Evolutionary conservation across 257 asterid species (phyloP).

Genomic region (Solanum peruvianum): DNA sequence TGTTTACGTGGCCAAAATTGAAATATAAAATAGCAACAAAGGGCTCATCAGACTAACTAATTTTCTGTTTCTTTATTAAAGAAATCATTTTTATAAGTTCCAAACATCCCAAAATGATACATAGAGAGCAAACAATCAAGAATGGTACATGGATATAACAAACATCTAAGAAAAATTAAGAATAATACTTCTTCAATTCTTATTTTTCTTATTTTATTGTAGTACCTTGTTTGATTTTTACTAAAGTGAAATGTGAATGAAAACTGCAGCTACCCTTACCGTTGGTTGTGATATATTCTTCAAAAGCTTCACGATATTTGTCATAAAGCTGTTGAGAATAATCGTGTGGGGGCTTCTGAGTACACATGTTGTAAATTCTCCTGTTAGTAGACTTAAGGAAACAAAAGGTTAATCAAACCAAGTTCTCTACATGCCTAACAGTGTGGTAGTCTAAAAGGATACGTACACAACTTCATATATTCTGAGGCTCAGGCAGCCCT

Average conservation of each 20-base stretch:
- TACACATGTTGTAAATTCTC: conserved; percentile 93
- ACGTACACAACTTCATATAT: conserved; percentile 91
- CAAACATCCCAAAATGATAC: not conserved
- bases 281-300: conserved; percentile 64
- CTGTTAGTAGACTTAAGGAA: conserved; percentile 28
- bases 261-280: conserved; percentile 26
- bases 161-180: not conserved
- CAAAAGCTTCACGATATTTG: conserved; percentile 71
- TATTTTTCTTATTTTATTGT: not conserved
- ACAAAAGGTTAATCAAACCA: conserved; percentile 2
- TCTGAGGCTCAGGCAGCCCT: conserved; percentile 48
- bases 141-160: not conserved
- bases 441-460: conserved; percentile 9
- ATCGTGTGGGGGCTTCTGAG: conserved; percentile 93
- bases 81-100: not conserved
- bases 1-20: not conserved
- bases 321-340: conserved; percentile 92
- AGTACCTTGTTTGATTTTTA: not conserved
- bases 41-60: not conserved
- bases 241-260: not conserved
- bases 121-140: not conserved
- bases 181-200: not conserved
- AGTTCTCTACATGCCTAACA: not conserved
- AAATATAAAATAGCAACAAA: not conserved
- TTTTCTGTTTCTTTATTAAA: not conserved